A percentile compares a stretch with the other conserved stretches of the same genome.
Conservation (phyloP, 768 basidiomycete species). For the Agrocybe pediades region DNA sequence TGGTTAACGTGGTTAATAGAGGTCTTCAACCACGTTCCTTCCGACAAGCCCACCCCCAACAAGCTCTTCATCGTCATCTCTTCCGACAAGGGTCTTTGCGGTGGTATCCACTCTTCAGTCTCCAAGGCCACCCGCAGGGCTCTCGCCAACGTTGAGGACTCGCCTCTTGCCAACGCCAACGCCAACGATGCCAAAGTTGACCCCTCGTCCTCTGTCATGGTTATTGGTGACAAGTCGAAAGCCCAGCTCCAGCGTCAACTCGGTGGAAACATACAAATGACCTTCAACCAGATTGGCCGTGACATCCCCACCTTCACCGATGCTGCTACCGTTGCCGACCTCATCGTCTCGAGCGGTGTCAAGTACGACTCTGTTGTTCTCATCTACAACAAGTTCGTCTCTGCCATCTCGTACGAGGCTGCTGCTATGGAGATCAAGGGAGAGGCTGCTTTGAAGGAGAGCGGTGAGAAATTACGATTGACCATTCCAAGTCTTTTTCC, state of each 20-base stretch:
- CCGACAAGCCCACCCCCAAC: constrained; percentile 68
- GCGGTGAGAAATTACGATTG: constrained; percentile 52
- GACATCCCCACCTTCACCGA: constrained; percentile 98
- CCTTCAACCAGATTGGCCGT: constrained; percentile 98
- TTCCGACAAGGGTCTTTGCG: constrained; percentile 98
- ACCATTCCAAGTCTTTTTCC: background rate
- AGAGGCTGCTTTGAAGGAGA: constrained; percentile 77
- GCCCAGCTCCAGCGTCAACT: constrained; percentile 77
- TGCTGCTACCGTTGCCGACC: constrained; percentile 90
- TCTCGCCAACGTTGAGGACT: constrained; percentile 53
- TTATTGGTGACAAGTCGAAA: constrained; percentile 98
- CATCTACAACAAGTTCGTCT: constrained; percentile 85
- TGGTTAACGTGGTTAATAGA: constrained; percentile 45
- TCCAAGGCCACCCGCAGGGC: constrained; percentile 84
- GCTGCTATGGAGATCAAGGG: constrained; percentile 76
- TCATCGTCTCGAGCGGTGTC: constrained; percentile 83
- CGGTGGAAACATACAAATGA: constrained; percentile 68
- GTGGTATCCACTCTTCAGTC: constrained; percentile 98
- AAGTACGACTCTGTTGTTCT: constrained; percentile 85
- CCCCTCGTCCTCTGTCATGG: constrained; percentile 69
- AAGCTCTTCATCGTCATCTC: constrained; percentile 94
- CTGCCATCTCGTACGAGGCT: constrained; percentile 90
- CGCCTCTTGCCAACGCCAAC: constrained; percentile 46
- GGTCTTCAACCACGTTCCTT: constrained; percentile 79
- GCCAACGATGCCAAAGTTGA: constrained; percentile 50